phyloP scores from a whole-genome alignment of 352 stramenopile genomes.

The Phytophthora quininea region DNA sequence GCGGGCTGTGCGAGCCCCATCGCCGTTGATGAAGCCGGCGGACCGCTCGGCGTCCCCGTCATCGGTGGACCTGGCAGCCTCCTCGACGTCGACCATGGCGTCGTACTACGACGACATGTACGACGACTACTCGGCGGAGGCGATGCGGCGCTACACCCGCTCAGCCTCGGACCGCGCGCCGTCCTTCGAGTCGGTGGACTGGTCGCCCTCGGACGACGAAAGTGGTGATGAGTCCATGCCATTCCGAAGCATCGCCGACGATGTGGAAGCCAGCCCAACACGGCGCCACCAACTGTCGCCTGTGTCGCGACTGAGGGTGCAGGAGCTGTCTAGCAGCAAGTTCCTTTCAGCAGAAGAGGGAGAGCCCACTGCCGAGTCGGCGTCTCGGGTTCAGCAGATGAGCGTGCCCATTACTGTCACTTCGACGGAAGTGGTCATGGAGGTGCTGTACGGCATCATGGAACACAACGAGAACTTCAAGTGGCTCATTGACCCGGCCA shows the following conservation, averaged over 20 bases:
- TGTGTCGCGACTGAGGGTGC: constrained; percentile 25
- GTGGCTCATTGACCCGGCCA: constrained; percentile 55
- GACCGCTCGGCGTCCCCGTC: constrained; percentile 30
- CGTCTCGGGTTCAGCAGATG: constrained; percentile 21
- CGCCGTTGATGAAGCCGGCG: constrained; percentile 47
- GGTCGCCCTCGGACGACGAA: constrained; percentile 48
- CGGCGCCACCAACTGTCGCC: constrained; percentile 12
- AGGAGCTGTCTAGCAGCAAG: constrained; percentile 29
- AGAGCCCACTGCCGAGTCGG: constrained; percentile 22
- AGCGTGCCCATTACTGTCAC: constrained; percentile 14
- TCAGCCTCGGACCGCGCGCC: constrained; percentile 40
- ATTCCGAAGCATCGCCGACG: constrained; percentile 39
- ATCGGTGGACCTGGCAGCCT: constrained; percentile 63
- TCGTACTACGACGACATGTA: constrained; percentile 75
- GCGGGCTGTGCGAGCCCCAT: constrained; percentile 22
- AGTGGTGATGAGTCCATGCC: constrained; percentile 30
- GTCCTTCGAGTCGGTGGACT: constrained; percentile 58
- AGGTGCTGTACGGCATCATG: constrained; percentile 66
- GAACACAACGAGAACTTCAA: constrained; percentile 64
- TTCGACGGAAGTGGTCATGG: constrained; percentile 62
- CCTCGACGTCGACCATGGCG: constrained; percentile 70
- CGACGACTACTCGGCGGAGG: constrained; percentile 48
- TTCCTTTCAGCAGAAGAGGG: constrained; percentile 40
- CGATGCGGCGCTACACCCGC: constrained; percentile 36
- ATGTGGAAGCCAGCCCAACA: constrained; percentile 14